Conservation (phyloP, 306 rosid species). For the Prunus kanzakura region DNA sequence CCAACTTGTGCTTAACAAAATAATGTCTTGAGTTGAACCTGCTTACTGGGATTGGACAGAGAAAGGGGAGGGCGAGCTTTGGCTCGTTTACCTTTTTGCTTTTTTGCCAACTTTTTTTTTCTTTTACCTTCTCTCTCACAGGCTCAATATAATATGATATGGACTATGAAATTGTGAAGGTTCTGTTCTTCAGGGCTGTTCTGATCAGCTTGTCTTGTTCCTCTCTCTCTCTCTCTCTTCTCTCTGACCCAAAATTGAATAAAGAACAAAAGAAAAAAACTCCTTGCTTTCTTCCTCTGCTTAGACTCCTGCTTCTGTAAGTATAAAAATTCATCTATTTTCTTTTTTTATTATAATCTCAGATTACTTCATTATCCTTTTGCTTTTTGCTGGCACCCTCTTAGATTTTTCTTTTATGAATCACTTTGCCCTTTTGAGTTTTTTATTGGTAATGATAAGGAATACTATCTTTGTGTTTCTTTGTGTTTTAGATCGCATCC, state of each 20-base stretch:
- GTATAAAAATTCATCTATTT: slow-evolving; percentile 1
- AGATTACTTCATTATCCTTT: slow-evolving; percentile 4
- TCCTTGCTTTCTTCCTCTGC: slow-evolving; percentile 9
- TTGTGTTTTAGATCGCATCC: slow-evolving; percentile 38
- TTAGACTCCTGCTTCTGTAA: slow-evolving; percentile 10
- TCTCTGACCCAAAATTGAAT: not conserved
- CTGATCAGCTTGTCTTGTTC: slow-evolving; percentile 15
- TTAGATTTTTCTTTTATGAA: not conserved
- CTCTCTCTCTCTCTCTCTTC: not conserved
- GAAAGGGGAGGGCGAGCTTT: not conserved
- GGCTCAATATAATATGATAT: not conserved
- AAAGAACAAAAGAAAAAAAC: not conserved
- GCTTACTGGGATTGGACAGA: not conserved
- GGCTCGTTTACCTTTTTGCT: not conserved
- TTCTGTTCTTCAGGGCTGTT: slow-evolving; percentile 20
- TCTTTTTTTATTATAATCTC: not conserved
- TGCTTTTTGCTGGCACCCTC: slow-evolving; percentile 10
- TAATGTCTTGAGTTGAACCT: not conserved
- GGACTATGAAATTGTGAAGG: slow-evolving; percentile 17
- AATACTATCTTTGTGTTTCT: slow-evolving; percentile 24
- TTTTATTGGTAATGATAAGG: not conserved
- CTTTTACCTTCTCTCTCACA: not conserved
- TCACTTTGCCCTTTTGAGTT: not conserved
- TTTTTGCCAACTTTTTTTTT: not conserved
- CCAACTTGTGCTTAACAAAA: not conserved